Conservation (phyloP, 2,329 filamentous ascomycete species). For the Nemania sp. region DNA sequence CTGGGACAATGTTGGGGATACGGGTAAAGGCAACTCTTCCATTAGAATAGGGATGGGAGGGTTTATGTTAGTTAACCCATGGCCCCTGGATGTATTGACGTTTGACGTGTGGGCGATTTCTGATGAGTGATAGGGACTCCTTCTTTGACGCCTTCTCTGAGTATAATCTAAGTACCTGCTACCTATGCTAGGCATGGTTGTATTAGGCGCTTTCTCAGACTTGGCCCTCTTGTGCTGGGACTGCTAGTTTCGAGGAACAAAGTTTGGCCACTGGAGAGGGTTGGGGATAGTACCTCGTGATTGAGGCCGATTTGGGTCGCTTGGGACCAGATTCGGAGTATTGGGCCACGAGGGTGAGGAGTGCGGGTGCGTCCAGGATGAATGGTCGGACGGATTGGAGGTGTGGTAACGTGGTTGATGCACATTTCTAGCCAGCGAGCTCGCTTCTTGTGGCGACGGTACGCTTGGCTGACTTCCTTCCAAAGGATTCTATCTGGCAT, state of each 20-base stretch:
- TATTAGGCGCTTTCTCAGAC: neutral
- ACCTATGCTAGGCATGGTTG: neutral
- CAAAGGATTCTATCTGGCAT: constrained; percentile 41
- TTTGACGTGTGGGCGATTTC: neutral
- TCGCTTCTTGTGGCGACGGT: neutral
- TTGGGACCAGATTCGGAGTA: constrained; percentile 4
- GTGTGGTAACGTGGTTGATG: neutral
- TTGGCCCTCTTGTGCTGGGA: neutral
- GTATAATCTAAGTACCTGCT: neutral
- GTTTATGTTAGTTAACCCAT: neutral
- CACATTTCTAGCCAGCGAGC: constrained; percentile 14
- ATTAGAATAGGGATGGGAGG: neutral
- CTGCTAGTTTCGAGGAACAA: constrained; percentile 8
- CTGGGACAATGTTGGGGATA: constrained; percentile 7
- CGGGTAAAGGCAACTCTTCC: constrained; percentile 4
- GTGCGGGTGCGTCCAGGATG: constrained; percentile 6
- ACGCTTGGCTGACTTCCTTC: constrained; percentile 24
- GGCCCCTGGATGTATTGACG: constrained; percentile 15
- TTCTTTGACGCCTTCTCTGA: neutral
- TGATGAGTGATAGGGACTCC: constrained; percentile 12
- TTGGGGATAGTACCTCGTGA: constrained; percentile 23
- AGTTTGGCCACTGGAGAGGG: constrained; percentile 24
- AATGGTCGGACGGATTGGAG: constrained; percentile 7
- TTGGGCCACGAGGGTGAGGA: constrained; percentile 19
- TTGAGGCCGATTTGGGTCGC: neutral